Conservation (phyloP, 2,329 filamentous ascomycete genomes). For the Elsinoe arachidis region DNA sequence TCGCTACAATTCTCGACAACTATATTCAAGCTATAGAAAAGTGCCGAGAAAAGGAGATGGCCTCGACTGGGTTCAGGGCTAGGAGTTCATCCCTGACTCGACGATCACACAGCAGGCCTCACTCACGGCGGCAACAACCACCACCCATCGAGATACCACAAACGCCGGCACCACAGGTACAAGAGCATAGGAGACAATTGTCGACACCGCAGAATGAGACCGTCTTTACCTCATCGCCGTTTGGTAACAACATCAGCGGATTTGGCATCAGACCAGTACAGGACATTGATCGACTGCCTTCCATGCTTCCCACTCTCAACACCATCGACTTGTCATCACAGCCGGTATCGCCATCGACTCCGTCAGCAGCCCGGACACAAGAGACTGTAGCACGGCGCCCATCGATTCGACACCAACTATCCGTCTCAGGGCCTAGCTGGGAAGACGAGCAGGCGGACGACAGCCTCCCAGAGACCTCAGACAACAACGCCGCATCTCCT, state of each 20-base stretch:
- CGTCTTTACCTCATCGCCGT: constrained; percentile 23
- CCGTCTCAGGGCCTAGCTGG: constrained; percentile 65
- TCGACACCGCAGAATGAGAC: constrained; percentile 23
- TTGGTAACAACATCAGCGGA: constrained; percentile 22
- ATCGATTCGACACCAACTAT: constrained; percentile 82
- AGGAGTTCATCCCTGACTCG: constrained; percentile 11
- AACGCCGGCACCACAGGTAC: constrained; percentile 23
- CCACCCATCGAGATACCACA: constrained; percentile 75
- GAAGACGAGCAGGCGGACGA: constrained; percentile 84
- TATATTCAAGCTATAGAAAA: constrained; percentile 96
- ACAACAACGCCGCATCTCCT: constrained; percentile 21
- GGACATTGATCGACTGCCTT: constrained; percentile 73
- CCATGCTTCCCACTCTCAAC: constrained; percentile 64
- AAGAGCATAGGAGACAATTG: constrained; percentile 20
- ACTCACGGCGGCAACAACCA: constrained; percentile 63
- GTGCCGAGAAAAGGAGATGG: constrained; percentile 61
- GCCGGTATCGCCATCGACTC: constrained; percentile 83
- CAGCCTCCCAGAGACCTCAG: constrained; percentile 55
- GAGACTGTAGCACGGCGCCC: constrained; percentile 56
- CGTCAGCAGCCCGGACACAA: constrained; percentile 50
- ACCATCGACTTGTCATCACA: constrained; percentile 65
- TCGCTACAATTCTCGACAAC: constrained; percentile 95
- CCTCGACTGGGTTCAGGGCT: neutral
- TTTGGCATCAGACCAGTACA: constrained; percentile 70
- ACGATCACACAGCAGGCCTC: constrained; percentile 23